Evolutionary conservation across 1,139 yeast species (phyloP).

Genomic region (Yamadazyma trypodendri): DNA sequence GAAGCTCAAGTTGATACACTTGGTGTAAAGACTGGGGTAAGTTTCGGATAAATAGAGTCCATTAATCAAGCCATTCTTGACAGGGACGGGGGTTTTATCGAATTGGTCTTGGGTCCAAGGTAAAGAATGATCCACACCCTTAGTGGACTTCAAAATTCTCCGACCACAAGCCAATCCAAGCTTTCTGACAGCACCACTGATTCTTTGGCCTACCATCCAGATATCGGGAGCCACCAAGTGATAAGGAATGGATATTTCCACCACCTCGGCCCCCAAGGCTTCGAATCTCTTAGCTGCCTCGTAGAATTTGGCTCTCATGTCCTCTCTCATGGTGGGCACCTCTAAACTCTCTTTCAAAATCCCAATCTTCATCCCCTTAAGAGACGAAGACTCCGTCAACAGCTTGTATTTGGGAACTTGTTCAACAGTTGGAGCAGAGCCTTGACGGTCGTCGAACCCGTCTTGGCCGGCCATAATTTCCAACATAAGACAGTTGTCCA

Average conservation of each 20-base stretch:
- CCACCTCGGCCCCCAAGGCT: conserved; percentile 15
- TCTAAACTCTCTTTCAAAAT: conserved; percentile 15
- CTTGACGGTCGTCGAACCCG: conserved; percentile 21
- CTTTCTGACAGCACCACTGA: conserved; percentile 15
- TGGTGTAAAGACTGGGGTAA: conserved; percentile 30
- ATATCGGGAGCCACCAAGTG: conserved; percentile 16
- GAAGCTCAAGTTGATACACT: conserved; percentile 29
- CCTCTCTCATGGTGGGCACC: conserved; percentile 13
- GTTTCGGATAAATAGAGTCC: conserved; percentile 28
- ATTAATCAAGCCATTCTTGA: conserved; percentile 25
- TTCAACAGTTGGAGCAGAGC: conserved; percentile 26
- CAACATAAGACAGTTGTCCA: conserved; percentile 11
- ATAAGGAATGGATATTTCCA: conserved; percentile 15
- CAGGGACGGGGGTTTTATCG: conserved; percentile 26
- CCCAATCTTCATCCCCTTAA: conserved; percentile 16
- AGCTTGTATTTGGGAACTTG: conserved; percentile 10
- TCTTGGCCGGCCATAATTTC: conserved; percentile 17
- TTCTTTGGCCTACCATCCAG: conserved; percentile 17
- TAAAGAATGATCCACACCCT: conserved; percentile 8
- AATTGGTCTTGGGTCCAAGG: conserved; percentile 22
- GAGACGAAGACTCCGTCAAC: conserved; percentile 5
- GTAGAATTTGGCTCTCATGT: conserved; percentile 10
- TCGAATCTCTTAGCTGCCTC: conserved; percentile 12
- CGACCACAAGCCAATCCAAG: conserved; percentile 13
- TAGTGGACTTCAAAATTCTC: conserved; percentile 10